phyloP scores from a whole-genome alignment of 805 yeast genomes.

The Candida nemodendra region DNA sequence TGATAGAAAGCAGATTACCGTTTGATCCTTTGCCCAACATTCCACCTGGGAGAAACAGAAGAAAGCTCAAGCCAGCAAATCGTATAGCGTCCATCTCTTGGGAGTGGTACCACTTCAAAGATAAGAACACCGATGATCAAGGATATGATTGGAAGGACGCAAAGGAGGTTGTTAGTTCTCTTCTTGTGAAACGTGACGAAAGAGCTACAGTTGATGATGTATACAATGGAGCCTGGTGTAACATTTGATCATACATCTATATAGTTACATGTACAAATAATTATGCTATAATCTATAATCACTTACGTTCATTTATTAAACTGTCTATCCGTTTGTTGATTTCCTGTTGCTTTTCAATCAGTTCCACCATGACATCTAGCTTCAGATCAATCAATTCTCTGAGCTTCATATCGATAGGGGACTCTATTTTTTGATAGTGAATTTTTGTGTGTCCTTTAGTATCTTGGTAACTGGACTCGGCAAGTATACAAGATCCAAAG shows the following conservation, averaged over 20 bases:
- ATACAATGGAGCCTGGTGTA: constrained; percentile 34
- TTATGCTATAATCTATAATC: neutral
- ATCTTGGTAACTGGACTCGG: neutral
- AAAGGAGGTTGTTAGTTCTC: constrained; percentile 47
- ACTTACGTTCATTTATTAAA: neutral
- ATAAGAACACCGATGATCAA: constrained; percentile 26
- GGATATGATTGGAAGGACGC: constrained; percentile 43
- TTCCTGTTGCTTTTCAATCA: constrained; percentile 17
- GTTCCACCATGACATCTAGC: constrained; percentile 9
- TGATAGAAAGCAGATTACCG: constrained; percentile 85
- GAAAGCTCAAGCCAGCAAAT: constrained; percentile 68
- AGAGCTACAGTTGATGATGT: constrained; percentile 39
- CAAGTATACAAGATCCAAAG: constrained; percentile 15
- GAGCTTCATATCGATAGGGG: constrained; percentile 1
- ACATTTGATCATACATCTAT: too few species aligned
- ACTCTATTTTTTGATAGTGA: neutral
- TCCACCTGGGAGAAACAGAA: constrained; percentile 41
- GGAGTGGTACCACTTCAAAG: constrained; percentile 67
- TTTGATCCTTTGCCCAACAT: constrained; percentile 79
- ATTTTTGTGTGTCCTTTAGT: neutral
- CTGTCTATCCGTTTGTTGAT: constrained; percentile 10
- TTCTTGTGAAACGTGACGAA: constrained; percentile 48
- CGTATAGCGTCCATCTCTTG: constrained; percentile 91
- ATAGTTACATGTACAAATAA: too few species aligned
- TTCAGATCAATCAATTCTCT: constrained; percentile 13